phyloP scores from a whole-genome alignment of 2,329 filamentous ascomycete genomes.

The Stemphylium lycopersici region DNA sequence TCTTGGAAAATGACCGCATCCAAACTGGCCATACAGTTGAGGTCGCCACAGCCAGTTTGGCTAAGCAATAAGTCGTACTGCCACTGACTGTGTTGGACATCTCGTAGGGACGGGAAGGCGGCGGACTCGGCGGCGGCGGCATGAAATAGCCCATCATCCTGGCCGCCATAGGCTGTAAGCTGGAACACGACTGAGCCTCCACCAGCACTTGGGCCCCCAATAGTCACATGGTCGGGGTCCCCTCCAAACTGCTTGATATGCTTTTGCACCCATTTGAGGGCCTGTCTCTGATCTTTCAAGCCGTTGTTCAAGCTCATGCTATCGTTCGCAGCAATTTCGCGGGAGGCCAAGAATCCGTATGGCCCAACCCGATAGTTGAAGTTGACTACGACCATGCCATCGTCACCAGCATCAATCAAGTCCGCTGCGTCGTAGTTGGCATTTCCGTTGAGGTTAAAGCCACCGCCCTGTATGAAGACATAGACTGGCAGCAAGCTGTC shows the following conservation, averaged over 20 bases:
- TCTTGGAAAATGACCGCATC: conserved; percentile 48
- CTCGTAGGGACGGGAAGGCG: conserved; percentile 49
- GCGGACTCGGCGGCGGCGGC: conserved; percentile 44
- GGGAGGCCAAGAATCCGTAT: conserved; percentile 47
- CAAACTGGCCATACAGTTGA: conserved; percentile 49
- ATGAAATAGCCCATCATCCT: conserved; percentile 46
- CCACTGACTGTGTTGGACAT: conserved; percentile 49
- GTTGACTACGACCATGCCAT: conserved; percentile 47
- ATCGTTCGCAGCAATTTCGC: conserved; percentile 35
- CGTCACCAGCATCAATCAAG: conserved; percentile 40
- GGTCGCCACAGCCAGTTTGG: conserved; percentile 43
- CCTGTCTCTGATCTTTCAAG: conserved; percentile 46
- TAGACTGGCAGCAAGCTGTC: conserved; percentile 46
- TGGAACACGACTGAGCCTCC: conserved; percentile 48
- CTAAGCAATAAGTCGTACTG: conserved; percentile 49
- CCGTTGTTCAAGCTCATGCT: conserved; percentile 46
- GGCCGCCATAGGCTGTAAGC: conserved; percentile 46
- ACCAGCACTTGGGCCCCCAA: conserved; percentile 50
- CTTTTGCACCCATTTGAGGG: conserved; percentile 46
- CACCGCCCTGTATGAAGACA: conserved; percentile 51
- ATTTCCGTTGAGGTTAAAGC: conserved; percentile 46
- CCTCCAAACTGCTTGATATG: conserved; percentile 49
- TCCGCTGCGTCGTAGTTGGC: conserved; percentile 45
- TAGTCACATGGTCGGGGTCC: conserved; percentile 47
- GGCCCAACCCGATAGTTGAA: conserved; percentile 51